A percentile compares a stretch with the other conserved stretches of the same genome.
phyloP scores from a whole-genome alignment of 2,329 filamentous ascomycete genomes.

The Aureobasidium leucospermi region DNA sequence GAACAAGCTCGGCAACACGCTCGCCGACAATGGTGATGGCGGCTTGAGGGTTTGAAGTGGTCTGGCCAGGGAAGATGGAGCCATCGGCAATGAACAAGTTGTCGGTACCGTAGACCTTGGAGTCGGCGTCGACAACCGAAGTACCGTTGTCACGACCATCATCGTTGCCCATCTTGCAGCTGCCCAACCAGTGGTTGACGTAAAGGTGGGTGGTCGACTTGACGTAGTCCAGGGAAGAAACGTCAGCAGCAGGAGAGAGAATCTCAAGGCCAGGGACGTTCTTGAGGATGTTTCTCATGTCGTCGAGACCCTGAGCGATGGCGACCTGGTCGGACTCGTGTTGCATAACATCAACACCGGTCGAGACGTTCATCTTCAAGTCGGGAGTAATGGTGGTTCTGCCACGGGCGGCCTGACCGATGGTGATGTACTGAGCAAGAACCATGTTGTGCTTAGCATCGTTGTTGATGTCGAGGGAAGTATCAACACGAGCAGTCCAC shows the following conservation, averaged over 20 bases:
- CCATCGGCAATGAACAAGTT: slow-evolving; percentile 16
- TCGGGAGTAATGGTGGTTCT: slow-evolving; percentile 5
- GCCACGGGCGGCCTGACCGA: slow-evolving; percentile 8
- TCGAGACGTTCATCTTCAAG: slow-evolving; percentile 9
- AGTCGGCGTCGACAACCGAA: slow-evolving; percentile 7
- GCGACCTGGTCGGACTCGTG: neutral
- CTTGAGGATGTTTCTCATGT: slow-evolving; percentile 1
- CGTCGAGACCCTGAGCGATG: slow-evolving; percentile 6
- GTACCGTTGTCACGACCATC: slow-evolving; percentile 6
- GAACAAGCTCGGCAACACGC: slow-evolving; percentile 48
- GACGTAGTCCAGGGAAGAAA: slow-evolving; percentile 8
- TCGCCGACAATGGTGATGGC: slow-evolving; percentile 59
- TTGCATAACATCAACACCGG: neutral
- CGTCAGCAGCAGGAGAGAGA: slow-evolving; percentile 1
- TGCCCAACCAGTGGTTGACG: slow-evolving; percentile 14
- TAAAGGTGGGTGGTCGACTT: slow-evolving; percentile 5
- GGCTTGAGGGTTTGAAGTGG: slow-evolving; percentile 43
- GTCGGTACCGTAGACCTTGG: slow-evolving; percentile 16
- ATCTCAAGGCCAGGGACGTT: neutral
- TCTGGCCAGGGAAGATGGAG: slow-evolving; percentile 14
- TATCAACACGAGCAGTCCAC: slow-evolving; percentile 14
- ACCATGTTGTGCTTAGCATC: slow-evolving; percentile 10
- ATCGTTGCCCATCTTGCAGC: slow-evolving; percentile 11
- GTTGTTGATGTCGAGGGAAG: slow-evolving; percentile 5
- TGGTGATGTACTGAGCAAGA: slow-evolving; percentile 7